Conservation (phyloP, 176 grass and related monocot genomes). For the barley (Hordeum vulgare) region MorexV3_pseudomolecules_assembly NC_058519.1:238457945-238458444, state of each 20-base stretch:
- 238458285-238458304: conserved; percentile 10
- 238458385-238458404: conserved; percentile 95
- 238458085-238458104: background rate
- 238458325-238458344: conserved; percentile 17
- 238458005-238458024: background rate
- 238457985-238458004: background rate
- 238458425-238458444: conserved; percentile 89
- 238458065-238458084: conserved; percentile 1
- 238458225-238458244: conserved; percentile 87
- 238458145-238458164: background rate
- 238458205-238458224: conserved; percentile 91
- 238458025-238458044: background rate
- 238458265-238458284: conserved; percentile 19
- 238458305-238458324: background rate
- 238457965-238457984: background rate
- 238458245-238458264: conserved; percentile 81
- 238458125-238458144: conserved; percentile 2
- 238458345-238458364: conserved; percentile 45
- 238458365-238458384: conserved; percentile 91
- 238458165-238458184: conserved; percentile 94
- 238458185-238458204: conserved; percentile 74
- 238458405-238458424: conserved; percentile 99
- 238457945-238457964: conserved; percentile 1
- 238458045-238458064: background rate
- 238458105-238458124: conserved; percentile 1